phyloP scores from a whole-genome alignment of 768 basidiomycete species.

The Mycena haematopus region DNA sequence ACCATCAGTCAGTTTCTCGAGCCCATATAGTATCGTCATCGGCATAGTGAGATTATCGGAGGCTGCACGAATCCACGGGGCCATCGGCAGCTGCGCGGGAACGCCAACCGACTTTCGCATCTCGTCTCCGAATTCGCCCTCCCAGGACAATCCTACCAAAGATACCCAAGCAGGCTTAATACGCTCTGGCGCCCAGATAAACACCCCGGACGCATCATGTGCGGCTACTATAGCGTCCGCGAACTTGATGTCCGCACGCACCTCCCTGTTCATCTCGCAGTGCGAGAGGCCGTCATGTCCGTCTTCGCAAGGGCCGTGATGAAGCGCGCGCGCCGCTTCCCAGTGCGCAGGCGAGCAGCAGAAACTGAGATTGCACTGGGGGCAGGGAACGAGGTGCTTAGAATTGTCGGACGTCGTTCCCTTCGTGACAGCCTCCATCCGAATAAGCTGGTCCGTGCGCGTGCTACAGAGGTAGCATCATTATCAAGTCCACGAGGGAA shows the following conservation, averaged over 20 bases:
- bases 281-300: slow-evolving; percentile 29
- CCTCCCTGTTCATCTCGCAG: slow-evolving; percentile 35
- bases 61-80: slow-evolving; percentile 34
- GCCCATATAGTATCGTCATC: slow-evolving; percentile 41
- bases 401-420: slow-evolving; percentile 9
- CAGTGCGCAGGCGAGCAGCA: slow-evolving; percentile 38
- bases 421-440: slow-evolving; percentile 28
- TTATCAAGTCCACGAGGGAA: neutral
- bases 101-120: slow-evolving; percentile 21
- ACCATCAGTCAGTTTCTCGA: slow-evolving; percentile 39
- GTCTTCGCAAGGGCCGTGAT: slow-evolving; percentile 32
- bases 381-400: slow-evolving; percentile 30
- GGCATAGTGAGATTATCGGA: slow-evolving; percentile 39
- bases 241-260: slow-evolving; percentile 28
- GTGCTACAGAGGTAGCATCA: slow-evolving; percentile 3
- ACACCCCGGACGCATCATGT: slow-evolving; percentile 18
- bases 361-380: slow-evolving; percentile 34
- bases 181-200: slow-evolving; percentile 41
- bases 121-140: slow-evolving; percentile 33
- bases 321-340: slow-evolving; percentile 27
- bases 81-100: slow-evolving; percentile 11
- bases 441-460: slow-evolving; percentile 35
- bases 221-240: slow-evolving; percentile 1
- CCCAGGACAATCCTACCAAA: slow-evolving; percentile 36
- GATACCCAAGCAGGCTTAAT: slow-evolving; percentile 35